phyloP scores from a whole-genome alignment of 78 protist species.

The Tieghemostelium lacteum region DNA sequence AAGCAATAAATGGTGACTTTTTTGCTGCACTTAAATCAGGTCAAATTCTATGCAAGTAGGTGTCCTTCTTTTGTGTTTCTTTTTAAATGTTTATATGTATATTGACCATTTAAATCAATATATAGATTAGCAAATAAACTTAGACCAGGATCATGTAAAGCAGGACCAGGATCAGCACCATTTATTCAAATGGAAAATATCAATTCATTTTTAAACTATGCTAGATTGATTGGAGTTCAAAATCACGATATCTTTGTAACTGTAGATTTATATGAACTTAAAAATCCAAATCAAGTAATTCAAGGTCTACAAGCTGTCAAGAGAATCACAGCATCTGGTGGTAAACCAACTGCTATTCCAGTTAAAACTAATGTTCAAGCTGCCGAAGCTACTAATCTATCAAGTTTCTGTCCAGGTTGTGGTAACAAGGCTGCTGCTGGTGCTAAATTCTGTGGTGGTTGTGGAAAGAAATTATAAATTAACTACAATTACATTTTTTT shows the following conservation, averaged over 20 bases:
- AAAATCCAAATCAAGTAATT: conserved; percentile 71
- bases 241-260: conserved; percentile 81
- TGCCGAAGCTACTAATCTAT: not conserved
- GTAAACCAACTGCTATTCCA: conserved; percentile 39
- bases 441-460: conserved; percentile 29
- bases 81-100: not conserved
- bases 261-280: conserved; percentile 84
- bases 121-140: conserved; percentile 72
- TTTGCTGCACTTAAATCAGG: conserved; percentile 36
- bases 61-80: not conserved
- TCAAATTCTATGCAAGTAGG: conserved; percentile 64
- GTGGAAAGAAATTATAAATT: conserved; percentile 15
- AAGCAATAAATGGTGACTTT: conserved; percentile 9
- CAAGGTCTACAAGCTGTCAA: conserved; percentile 56
- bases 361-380: conserved; percentile 2
- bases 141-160: conserved; percentile 68
- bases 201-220: conserved; percentile 38
- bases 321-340: conserved; percentile 22
- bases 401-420: conserved; percentile 13
- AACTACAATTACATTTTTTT: not conserved
- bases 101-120: not conserved
- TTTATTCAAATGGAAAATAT: conserved; percentile 89
- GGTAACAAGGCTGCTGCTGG: conserved; percentile 8
- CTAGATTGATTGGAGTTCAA: conserved; percentile 70
- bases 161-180: conserved; percentile 58